These are phyloP conservation scores for Debaryomyces sp. DNA, from an alignment of 1,139 yeast species.

Conservation along the genomic window DNA sequence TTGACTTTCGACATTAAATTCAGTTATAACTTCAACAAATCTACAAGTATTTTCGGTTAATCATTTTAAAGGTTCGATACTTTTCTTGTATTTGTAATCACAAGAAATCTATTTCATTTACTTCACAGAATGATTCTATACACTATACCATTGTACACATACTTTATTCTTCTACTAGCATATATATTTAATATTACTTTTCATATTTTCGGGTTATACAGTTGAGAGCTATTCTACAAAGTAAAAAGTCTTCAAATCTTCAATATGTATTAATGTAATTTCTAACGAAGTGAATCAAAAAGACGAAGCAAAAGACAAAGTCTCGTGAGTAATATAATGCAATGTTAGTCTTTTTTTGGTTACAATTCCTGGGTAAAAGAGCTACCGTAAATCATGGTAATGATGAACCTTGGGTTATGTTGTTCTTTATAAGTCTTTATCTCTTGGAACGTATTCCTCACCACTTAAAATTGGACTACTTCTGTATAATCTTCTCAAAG, in stretches of 20 bases:
- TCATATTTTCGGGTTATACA: not conserved
- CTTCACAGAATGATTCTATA: not conserved
- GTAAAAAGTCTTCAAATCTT: not conserved
- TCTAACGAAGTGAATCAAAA: not conserved
- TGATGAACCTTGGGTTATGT: slow-evolving; percentile 5
- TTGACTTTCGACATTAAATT: not conserved
- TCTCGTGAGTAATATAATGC: slow-evolving; percentile 4
- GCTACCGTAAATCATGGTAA: slow-evolving; percentile 2
- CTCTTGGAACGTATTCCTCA: slow-evolving; percentile 48
- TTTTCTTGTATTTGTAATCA: not conserved
- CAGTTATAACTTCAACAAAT: not conserved
- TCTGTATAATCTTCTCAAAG: slow-evolving; percentile 41
- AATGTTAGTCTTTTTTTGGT: slow-evolving; percentile 4
- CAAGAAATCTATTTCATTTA: not conserved
- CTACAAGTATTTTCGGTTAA: not conserved
- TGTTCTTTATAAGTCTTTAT: slow-evolving; percentile 40
- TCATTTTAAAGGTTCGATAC: not conserved
- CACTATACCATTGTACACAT: not conserved
- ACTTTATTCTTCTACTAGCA: slow-evolving; percentile 1
- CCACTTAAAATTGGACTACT: slow-evolving; percentile 36
- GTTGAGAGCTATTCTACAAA: not conserved
- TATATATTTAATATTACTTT: not conserved
- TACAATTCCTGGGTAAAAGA: not conserved
- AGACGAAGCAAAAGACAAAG: not conserved
- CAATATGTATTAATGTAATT: slow-evolving; percentile 2